Evolutionary conservation across 805 yeast species (phyloP), one percentile per base, ranked within the genome.

Genomic region (Myxozyma sirexii): DNA sequence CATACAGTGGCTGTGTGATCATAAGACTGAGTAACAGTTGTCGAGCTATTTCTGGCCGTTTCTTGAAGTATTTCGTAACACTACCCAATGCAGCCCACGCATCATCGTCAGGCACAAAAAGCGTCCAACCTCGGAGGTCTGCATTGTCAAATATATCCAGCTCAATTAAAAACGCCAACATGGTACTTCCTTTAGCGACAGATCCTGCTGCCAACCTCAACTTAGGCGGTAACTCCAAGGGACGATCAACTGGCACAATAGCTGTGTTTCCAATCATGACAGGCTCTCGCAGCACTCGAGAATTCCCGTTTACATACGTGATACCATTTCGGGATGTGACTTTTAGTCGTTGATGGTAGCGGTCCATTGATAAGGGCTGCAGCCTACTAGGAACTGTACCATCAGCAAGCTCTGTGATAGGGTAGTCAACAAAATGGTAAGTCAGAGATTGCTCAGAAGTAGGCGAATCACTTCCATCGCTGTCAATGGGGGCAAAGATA

Each of bases 71-170:
- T 17, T 58, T 41, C 31, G 50, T n/a, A 4, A 54, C 55, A 13
- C 54, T 43, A n/a, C 66, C 66, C 24, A 60, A 39, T 12, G 23
- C 42, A 5, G 33, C 49, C 66, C 66, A 62, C 4, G 66, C 66
- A 2, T 26, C 24, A 21, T 62, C 64, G 4, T 35, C 46, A 5
- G 66, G 66, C 12, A 52, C 21, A 39, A 62, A 62, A 10, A 62
- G 6, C 4, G 66, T 62, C 54, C 59, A 41, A 17, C 59, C 59
- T 15, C 24, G 26, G 13, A 66, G 55, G 8, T 37, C 19, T 1
- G 35, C 37, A 35, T 54, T 56, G 37, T 59, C 43, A 19, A 59
- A 39, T 17, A 62, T 2, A 15, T 51, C 65, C n/a, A 62, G 35
- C 12, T 46, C 39, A 2, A 46, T 41, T 6, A 57, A 29, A 5